Evolutionary conservation across 1,139 yeast genomes (phyloP), one percentile per base, ranked within the genome.

Genomic region (Magnusiomyces paraingens): DNA sequence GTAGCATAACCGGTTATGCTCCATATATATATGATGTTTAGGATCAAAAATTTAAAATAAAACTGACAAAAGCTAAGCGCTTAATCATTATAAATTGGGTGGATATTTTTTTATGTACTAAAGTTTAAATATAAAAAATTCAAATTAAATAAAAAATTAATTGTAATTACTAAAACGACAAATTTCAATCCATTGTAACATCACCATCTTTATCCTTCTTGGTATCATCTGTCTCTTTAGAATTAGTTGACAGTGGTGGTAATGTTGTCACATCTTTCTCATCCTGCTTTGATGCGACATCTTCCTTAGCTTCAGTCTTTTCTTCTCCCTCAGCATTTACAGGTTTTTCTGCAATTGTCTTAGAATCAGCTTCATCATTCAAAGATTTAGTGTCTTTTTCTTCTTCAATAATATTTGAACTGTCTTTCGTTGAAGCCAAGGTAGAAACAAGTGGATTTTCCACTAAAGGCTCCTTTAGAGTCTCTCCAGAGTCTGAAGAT

Each of bases 121-220:
- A 41, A 46, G 50, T 47, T 46, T 18, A 45, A n/a, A 39, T 18
- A 35, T n/a, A 20, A 11, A 26, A 15, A 42, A 29, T 17, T 46
- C 3, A 29, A 4, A 41, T 20, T 21, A 35, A 44, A 18, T 36
- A 51, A 45, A 47, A 52, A 43, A 17, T 21, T 17, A 17, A 39
- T 17, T 15, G 6, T 22, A 15, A 46, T 26, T 29, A n/a, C n/a
- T n/a, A n/a, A n/a, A n/a, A n/a, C n/a, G n/a, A n/a, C n/a, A n/a
- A n/a, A n/a, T n/a, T n/a, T n/a, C n/a, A 45, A 32, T 49, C 62
- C 73, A 70, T 69, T 50, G 66, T 65, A 17, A 64, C 62, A 55
- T 70, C 74, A 38, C 70, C 71, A 52, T 68, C 73, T 36, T 54
- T 52, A 43, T 58, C 47, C 17, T 42, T 41, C 22, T 32, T 43